Evolutionary conservation across 305 asterid species (phyloP), one percentile per base, ranked within the genome.

Genomic region (Petunia hybrid): DNA sequence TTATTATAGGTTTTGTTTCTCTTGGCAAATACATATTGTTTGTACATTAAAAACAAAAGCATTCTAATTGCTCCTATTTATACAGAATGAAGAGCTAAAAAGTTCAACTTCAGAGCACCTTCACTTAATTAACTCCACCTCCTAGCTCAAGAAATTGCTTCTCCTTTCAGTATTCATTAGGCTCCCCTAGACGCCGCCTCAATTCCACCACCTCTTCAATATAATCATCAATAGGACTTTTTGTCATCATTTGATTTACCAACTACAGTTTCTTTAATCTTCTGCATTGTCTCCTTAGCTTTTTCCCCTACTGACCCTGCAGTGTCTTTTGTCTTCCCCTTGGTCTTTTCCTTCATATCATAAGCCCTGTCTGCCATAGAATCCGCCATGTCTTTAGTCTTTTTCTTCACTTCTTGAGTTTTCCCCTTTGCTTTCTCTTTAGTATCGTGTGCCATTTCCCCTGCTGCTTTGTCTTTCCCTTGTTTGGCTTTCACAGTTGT

Each of bases 211-310:
- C 85, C 56, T 88, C 94, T 77, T 90, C 91, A 4, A 80, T 31
- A 2, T 57, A 41, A 0, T 86, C 85, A 4, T 87, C 85, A 0
- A 6, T 1, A 22, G 0, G 39, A 60, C 9, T 62, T 35, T 31
- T 35, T 61, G 3, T 61, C 86, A 0, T 86, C 90, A 0, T 80
- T 87, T 0, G 86, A 77, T 4, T 84, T 91, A 5, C 96, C 98
- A 9, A 88, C 94, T 81, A 90, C 93, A 0, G 90, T 89, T 88
- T 90, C 97, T 85, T 91, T 93, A 0, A 91, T 87, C 90, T 87
- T 92, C 77, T 89, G 81, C 3, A 89, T 82, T 0, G 91, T 87
- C n/a, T 87, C 92, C 89, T 85, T 88, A 0, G 92, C 89, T 77
- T 84, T 83, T 35, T 82, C 93, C 93, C 88, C 85, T 9, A 89